These are phyloP conservation scores for Medicago arabica DNA, from an alignment of 306 rosid genomes.

Conservation along the genomic window DNA sequence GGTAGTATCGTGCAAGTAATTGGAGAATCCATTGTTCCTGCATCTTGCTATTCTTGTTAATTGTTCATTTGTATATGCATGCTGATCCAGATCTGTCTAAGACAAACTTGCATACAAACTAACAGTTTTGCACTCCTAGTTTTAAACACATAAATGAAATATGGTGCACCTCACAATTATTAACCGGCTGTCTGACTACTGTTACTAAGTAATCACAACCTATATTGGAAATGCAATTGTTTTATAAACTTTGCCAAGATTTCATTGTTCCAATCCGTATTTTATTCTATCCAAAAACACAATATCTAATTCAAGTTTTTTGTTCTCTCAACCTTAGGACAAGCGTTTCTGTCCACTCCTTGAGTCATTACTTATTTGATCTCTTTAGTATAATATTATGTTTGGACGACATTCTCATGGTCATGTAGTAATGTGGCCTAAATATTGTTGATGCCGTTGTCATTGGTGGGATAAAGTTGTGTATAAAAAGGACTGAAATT, in stretches of 20 bases:
- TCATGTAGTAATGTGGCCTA: neutral
- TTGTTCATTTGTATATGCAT: too few species aligned
- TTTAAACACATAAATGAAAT: neutral
- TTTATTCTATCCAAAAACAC: slow-evolving; percentile 10
- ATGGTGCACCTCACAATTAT: neutral
- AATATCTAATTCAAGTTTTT: neutral
- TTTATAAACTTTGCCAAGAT: neutral
- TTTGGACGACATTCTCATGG: neutral
- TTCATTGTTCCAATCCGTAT: neutral
- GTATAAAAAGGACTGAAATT: neutral
- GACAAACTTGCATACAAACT: neutral
- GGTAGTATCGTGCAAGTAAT: neutral
- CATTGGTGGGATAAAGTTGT: slow-evolving; percentile 3
- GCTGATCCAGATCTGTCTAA: slow-evolving; percentile 5
- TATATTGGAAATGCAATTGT: neutral
- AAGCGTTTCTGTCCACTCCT: too few species aligned
- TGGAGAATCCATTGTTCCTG: slow-evolving; percentile 11
- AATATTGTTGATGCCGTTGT: neutral
- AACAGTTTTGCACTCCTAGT: slow-evolving; percentile 4
- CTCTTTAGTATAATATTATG: neutral
- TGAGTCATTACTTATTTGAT: neutral
- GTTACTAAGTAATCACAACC: neutral
- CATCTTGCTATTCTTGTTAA: slow-evolving; percentile 17
- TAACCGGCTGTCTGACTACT: neutral
- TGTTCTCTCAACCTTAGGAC: neutral